These are phyloP conservation scores for Monosiga brevicollis DNA, from an alignment of 78 protist genomes.

Conservation along the genomic window DNA sequence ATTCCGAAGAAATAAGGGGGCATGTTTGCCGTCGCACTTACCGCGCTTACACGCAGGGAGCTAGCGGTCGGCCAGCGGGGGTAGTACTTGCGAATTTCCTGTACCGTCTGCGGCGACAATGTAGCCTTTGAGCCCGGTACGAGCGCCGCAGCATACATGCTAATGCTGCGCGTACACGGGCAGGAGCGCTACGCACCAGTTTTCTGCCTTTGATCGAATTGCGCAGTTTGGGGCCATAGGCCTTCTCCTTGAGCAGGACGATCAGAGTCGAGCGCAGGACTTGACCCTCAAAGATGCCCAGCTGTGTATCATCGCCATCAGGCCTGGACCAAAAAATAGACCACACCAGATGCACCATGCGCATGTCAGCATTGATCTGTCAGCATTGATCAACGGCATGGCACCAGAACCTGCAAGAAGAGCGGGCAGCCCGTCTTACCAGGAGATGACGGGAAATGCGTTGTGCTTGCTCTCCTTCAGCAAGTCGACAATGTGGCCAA, in stretches of 20 bases:
- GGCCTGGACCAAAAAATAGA: neutral
- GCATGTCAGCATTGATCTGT: neutral
- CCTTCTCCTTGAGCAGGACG: neutral
- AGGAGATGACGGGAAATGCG: slow-evolving; percentile 60
- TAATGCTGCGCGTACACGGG: too few relatives aligned
- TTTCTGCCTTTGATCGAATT: too few relatives aligned
- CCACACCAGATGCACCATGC: neutral
- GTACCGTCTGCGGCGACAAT: too few relatives aligned
- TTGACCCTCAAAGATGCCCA: neutral
- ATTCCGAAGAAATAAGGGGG: too few relatives aligned
- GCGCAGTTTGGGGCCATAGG: too few relatives aligned
- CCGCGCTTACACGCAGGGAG: too few relatives aligned
- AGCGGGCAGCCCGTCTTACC: neutral
- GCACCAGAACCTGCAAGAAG: neutral
- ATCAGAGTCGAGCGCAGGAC: neutral
- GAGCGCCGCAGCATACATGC: too few relatives aligned
- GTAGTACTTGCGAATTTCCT: too few relatives aligned
- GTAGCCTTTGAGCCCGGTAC: too few relatives aligned
- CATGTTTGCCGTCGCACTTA: too few relatives aligned
- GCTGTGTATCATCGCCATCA: neutral
- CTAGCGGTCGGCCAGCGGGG: too few relatives aligned
- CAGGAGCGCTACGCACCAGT: too few relatives aligned
- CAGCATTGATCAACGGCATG: neutral
- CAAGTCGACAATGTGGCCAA: slow-evolving; percentile 2
- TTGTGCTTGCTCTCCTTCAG: slow-evolving; percentile 37